Conservation (phyloP, 805 yeast genomes). For the Pichia deserticola region DNA sequence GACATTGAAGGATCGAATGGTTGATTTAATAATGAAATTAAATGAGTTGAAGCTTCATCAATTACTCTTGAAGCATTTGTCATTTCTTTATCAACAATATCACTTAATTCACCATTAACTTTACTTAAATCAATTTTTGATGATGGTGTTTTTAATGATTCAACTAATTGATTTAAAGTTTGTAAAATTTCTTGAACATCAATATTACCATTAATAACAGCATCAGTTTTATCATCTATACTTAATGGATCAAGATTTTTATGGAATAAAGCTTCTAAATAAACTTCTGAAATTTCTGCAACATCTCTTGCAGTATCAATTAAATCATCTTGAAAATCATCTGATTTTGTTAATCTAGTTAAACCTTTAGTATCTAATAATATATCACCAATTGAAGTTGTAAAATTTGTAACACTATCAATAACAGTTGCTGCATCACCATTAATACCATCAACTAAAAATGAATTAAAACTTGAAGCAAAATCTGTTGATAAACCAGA, state of each 20-base stretch:
- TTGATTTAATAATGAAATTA: slow-evolving; percentile 42
- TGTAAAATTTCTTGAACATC: slow-evolving; percentile 69
- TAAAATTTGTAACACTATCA: slow-evolving; percentile 53
- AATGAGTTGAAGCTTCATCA: slow-evolving; percentile 53
- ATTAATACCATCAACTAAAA: slow-evolving; percentile 67
- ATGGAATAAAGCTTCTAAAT: slow-evolving; percentile 53
- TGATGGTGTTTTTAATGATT: slow-evolving; percentile 37
- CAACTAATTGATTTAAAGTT: slow-evolving; percentile 46
- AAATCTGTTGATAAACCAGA: slow-evolving; percentile 71
- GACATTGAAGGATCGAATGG: slow-evolving; percentile 45
- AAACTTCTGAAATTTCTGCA: slow-evolving; percentile 55
- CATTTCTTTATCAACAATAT: slow-evolving; percentile 68
- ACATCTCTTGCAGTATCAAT: slow-evolving; percentile 43
- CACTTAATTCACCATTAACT: slow-evolving; percentile 50
- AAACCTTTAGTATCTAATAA: slow-evolving; percentile 67
- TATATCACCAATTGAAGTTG: slow-evolving; percentile 55
- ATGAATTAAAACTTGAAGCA: slow-evolving; percentile 67
- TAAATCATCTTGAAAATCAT: slow-evolving; percentile 44
- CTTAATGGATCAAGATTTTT: slow-evolving; percentile 40
- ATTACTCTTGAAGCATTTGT: slow-evolving; percentile 64
- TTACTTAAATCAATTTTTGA: slow-evolving; percentile 22
- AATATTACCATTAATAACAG: slow-evolving; percentile 67
- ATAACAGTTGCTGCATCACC: slow-evolving; percentile 59
- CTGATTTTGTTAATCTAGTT: slow-evolving; percentile 43
- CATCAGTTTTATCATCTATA: slow-evolving; percentile 65